Evolutionary conservation across 805 yeast genomes (phyloP).

Genomic region (Ogataea allantospora): DNA sequence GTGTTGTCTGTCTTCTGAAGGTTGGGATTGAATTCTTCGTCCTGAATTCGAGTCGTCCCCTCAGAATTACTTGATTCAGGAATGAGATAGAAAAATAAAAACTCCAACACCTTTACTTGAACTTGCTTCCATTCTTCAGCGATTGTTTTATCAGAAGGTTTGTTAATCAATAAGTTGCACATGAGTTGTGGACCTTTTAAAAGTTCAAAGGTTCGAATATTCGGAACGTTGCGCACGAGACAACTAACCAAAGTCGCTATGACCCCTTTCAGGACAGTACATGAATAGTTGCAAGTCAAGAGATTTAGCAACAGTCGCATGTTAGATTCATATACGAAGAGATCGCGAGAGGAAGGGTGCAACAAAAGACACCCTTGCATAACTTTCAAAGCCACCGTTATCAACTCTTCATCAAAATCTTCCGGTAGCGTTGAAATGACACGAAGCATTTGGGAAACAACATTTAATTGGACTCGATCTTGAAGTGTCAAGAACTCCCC

Average conservation of each 20-base stretch:
- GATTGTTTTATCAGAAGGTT: constrained; percentile 2
- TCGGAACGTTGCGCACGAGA: constrained; percentile 54
- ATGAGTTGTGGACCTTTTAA: constrained; percentile 53
- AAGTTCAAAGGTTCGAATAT: constrained; percentile 57
- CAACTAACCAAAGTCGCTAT: constrained; percentile 58
- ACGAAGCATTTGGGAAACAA: constrained; percentile 39
- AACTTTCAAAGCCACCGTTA: constrained; percentile 34
- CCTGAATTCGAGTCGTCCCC: not conserved
- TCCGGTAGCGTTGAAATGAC: constrained; percentile 18
- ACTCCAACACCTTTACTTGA: constrained; percentile 65
- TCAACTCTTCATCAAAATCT: constrained; percentile 15
- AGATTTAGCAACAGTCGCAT: constrained; percentile 35
- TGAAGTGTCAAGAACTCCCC: constrained; percentile 45
- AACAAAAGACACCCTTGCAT: constrained; percentile 60
- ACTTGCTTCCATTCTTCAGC: constrained; percentile 44
- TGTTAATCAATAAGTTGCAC: constrained; percentile 42
- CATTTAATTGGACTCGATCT: constrained; percentile 51
- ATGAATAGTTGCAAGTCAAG: constrained; percentile 19
- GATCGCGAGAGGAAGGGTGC: constrained; percentile 52
- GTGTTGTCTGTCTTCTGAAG: not conserved
- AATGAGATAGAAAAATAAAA: constrained; percentile 62
- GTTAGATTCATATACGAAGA: constrained; percentile 44
- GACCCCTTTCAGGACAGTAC: constrained; percentile 36
- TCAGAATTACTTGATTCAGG: constrained; percentile 46
- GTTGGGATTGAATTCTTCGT: not conserved